These are phyloP conservation scores for Cryptococcus amylolentus DNA, from an alignment of 1,284 basidiomycete genomes.

Conservation along the genomic window DNA sequence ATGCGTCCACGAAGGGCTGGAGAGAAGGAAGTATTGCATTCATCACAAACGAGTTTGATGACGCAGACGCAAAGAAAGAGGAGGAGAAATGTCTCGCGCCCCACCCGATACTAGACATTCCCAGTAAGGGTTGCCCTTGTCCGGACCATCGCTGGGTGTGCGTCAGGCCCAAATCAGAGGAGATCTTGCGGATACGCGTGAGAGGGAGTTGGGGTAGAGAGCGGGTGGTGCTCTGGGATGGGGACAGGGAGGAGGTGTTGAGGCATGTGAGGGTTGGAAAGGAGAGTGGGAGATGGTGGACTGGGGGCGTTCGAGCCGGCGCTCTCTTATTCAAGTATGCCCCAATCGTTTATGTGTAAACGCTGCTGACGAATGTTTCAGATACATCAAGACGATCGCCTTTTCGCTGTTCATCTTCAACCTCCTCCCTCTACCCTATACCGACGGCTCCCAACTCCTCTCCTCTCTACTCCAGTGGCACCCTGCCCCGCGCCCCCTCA, in stretches of 20 bases:
- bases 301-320: conserved; percentile 24
- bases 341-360: not conserved
- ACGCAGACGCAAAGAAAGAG: not conserved
- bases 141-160: conserved; percentile 26
- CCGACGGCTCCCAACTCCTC: conserved; percentile 44
- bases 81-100: conserved; percentile 27
- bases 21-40: not conserved
- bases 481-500: conserved; percentile 13
- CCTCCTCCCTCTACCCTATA: conserved; percentile 41
- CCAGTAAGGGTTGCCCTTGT: conserved; percentile 22
- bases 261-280: conserved; percentile 27
- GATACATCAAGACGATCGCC: conserved; percentile 38
- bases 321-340: conserved; percentile 36
- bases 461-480: conserved; percentile 20
- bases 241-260: conserved; percentile 26
- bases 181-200: conserved; percentile 33
- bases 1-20: not conserved
- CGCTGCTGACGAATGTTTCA: conserved; percentile 11
- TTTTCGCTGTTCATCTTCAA: conserved; percentile 46
- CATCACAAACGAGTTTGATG: not conserved
- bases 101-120: conserved; percentile 32
- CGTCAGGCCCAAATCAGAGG: conserved; percentile 25
- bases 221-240: conserved; percentile 34
- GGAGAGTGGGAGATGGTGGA: conserved; percentile 21
- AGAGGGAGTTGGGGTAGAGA: conserved; percentile 7